Base-by-base conservation (phyloP, 176 grass and related monocot genomes). In the Ensete ventricosum region DNA sequence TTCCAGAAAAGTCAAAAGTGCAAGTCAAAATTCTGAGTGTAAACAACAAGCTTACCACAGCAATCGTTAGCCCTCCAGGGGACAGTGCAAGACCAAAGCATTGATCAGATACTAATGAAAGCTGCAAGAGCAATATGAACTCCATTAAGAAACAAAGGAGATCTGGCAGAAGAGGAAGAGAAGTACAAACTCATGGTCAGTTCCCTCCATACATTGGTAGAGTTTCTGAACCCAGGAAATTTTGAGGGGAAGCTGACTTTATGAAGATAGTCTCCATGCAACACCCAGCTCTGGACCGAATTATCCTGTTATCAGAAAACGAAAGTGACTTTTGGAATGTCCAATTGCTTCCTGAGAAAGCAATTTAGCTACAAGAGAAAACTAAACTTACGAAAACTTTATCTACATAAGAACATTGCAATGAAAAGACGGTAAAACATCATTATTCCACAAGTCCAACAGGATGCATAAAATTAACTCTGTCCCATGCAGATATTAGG, bases 61-160 rank as follows among this genome's bases (percentile, higher is more conserved):
- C 87, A 88, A 97, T 74, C 94, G 87, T 97, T 68, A 89, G 81
- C 73, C 83, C 84, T 82, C 90, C 90, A 75, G 88, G 94, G 75
- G 94, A 88, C 69, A 85, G 14, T 58, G 85, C 78, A 93, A 97
- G 85, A 64, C 94, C 90, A 82, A 85, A 93, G 58, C 90, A 97
- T 72, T 83, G 78, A 79, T 93, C 86, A 62, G 94, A 87, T 71
- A 87, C 75, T 78, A 87, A 72, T 87, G 82, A 87, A 57, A 91
- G 80, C 88, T 97, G 81, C 87, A 97, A 80, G 51, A 23, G 78
- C 17, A 74, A 83, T 68, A 79, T 19, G 81, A 25, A 77, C 69
- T 70, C 12, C 75, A 85, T 83, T 62, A 88, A 22, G 80, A 73
- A 71, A 17, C 14, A 22, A 72, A 67, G 63, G 48, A 10, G 22